Conservation (phyloP, 225 moss, liverwort and hornwort species). For the Climacium dendroides region DNA sequence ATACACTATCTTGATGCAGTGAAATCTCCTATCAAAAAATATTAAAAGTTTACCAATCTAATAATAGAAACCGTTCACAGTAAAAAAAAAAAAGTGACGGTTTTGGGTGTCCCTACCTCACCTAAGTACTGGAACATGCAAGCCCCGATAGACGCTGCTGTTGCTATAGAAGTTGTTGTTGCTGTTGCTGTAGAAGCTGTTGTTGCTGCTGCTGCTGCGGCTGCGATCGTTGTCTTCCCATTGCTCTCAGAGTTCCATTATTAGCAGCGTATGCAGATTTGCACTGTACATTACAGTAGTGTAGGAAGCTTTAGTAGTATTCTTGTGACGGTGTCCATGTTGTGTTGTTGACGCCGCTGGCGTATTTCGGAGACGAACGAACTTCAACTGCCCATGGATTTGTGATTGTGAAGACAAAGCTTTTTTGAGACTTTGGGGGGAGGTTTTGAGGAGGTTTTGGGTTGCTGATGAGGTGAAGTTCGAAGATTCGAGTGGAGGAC, state of each 20-base stretch:
- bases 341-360: neutral
- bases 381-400: neutral
- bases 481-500: neutral
- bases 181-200: neutral
- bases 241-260: neutral
- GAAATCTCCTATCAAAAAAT: neutral
- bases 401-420: neutral
- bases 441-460: neutral
- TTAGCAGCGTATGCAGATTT: neutral
- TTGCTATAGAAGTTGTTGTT: neutral
- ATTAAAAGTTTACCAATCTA: neutral
- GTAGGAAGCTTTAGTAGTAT: neutral
- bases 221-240: neutral
- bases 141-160: neutral
- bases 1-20: rapidly evolving
- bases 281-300: neutral
- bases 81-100: neutral
- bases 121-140: neutral
- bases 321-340: neutral
- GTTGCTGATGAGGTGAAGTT: neutral
- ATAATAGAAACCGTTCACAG: neutral
- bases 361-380: neutral
- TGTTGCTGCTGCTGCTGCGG: neutral
- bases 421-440: neutral
- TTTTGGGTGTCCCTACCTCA: neutral